A percentile compares a stretch with the other conserved stretches of the same genome.
Conservation (phyloP, 805 yeast species). For the Candida pini region DNA sequence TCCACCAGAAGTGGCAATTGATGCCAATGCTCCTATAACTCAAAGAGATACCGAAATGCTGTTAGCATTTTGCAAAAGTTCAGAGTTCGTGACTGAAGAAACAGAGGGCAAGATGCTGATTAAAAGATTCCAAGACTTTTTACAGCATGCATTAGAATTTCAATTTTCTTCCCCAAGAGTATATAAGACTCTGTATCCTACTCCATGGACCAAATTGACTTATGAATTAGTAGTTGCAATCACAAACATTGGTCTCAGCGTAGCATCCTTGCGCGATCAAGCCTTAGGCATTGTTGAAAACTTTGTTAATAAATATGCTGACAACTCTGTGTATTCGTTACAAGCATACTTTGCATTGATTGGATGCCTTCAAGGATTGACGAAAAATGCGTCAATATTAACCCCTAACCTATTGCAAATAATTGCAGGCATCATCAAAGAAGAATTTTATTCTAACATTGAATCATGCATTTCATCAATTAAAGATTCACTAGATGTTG, state of each 20-base stretch:
- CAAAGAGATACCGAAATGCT: slow-evolving; percentile 44
- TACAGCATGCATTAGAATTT: slow-evolving; percentile 41
- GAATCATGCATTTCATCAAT: slow-evolving; percentile 15
- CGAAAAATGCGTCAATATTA: slow-evolving; percentile 18
- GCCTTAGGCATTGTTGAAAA: slow-evolving; percentile 6
- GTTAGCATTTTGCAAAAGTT: slow-evolving; percentile 48
- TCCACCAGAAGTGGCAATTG: slow-evolving; percentile 11
- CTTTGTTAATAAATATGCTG: slow-evolving; percentile 6
- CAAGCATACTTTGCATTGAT: slow-evolving; percentile 21
- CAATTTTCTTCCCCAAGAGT: slow-evolving; percentile 29
- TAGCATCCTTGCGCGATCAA: slow-evolving; percentile 11
- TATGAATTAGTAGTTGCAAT: slow-evolving; percentile 31
- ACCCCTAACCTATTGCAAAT: slow-evolving; percentile 14
- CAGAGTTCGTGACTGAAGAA: slow-evolving; percentile 29
- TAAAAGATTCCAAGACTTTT: slow-evolving; percentile 40
- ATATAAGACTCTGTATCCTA: slow-evolving; percentile 23
- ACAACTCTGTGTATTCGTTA: background rate
- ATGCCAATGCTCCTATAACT: slow-evolving; percentile 13
- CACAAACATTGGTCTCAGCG: slow-evolving; percentile 19
- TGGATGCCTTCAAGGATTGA: slow-evolving; percentile 27
- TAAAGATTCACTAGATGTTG: slow-evolving; percentile 16
- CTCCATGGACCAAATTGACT: slow-evolving; percentile 39
- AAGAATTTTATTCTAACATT: slow-evolving; percentile 23
- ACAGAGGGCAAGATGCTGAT: slow-evolving; percentile 38
- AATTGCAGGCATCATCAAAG: slow-evolving; percentile 20